Conservation (phyloP, 1,284 basidiomycete genomes). For the Ceratobasidium sp. region DNA sequence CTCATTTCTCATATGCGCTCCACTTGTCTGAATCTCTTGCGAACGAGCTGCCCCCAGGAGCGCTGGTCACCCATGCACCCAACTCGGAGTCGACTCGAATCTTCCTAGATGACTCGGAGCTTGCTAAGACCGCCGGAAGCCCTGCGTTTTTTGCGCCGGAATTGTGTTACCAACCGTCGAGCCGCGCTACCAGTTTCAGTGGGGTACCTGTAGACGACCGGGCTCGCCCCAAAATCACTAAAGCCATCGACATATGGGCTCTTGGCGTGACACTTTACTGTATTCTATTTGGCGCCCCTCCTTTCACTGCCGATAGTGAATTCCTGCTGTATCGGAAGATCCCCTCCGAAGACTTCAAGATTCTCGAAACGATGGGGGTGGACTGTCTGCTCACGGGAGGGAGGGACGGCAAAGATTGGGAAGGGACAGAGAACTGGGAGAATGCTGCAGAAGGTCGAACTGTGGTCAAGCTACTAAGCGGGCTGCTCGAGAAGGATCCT, state of each 20-base stretch:
- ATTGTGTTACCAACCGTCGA: slow-evolving; percentile 68
- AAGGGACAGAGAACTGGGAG: slow-evolving; percentile 37
- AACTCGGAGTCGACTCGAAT: slow-evolving; percentile 60
- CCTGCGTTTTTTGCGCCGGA: slow-evolving; percentile 99
- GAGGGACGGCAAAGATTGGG: slow-evolving; percentile 50
- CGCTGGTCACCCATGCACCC: slow-evolving; percentile 51
- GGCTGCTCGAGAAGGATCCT: slow-evolving; percentile 86
- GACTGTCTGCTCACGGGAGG: slow-evolving; percentile 74
- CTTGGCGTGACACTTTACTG: slow-evolving; percentile 98
- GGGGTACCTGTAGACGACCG: slow-evolving; percentile 50
- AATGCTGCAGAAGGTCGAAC: slow-evolving; percentile 60
- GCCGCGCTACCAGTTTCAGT: slow-evolving; percentile 40
- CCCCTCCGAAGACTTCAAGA: slow-evolving; percentile 78
- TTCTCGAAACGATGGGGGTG: slow-evolving; percentile 78
- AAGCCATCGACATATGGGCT: slow-evolving; percentile 99
- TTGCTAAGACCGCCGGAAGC: slow-evolving; percentile 94
- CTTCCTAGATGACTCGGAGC: slow-evolving; percentile 84
- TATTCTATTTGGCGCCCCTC: slow-evolving; percentile 86
- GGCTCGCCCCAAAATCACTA: slow-evolving; percentile 78
- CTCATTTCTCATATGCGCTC: slow-evolving; percentile 91
- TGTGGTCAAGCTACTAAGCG: slow-evolving; percentile 77
- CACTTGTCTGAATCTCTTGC: slow-evolving; percentile 66
- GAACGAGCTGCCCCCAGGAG: slow-evolving; percentile 56
- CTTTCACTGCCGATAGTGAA: slow-evolving; percentile 76
- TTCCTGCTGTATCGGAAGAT: slow-evolving; percentile 88